phyloP scores from a whole-genome alignment of 345 rosid species.

The Bruguiera gymnorhiza region DNA sequence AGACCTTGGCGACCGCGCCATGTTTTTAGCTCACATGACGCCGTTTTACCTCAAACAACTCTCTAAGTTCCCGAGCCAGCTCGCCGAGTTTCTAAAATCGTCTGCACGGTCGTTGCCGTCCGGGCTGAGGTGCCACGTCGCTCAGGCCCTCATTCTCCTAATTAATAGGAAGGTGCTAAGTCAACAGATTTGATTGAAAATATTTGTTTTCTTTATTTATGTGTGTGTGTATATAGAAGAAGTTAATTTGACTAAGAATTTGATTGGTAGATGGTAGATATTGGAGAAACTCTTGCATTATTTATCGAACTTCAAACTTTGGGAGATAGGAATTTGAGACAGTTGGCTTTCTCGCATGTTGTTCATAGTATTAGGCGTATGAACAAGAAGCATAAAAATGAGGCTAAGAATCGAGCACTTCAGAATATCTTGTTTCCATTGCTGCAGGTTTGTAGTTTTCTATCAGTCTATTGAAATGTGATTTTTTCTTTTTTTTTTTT shows the following conservation, averaged over 20 bases:
- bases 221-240: neutral
- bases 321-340: constrained; percentile 66
- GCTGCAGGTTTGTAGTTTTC: constrained; percentile 51
- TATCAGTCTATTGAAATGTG: neutral
- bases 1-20: constrained; percentile 73
- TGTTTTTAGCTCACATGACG: constrained; percentile 78
- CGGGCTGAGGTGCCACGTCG: constrained; percentile 65
- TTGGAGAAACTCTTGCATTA: constrained; percentile 60
- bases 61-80: constrained; percentile 54
- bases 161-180: constrained; percentile 57
- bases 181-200: too few species aligned
- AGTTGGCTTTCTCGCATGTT: constrained; percentile 77
- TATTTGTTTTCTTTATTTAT: neutral
- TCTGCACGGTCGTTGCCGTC: constrained; percentile 67
- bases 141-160: constrained; percentile 75
- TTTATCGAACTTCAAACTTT: constrained; percentile 83
- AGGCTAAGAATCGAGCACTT: constrained; percentile 64
- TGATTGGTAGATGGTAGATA: constrained; percentile 54
- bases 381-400: constrained; percentile 74
- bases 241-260: neutral
- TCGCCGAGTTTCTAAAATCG: constrained; percentile 64
- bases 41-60: constrained; percentile 75
- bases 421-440: constrained; percentile 69
- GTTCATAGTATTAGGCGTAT: constrained; percentile 70
- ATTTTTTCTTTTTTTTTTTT: neutral